Conservation (phyloP, 495 filamentous ascomycete genomes). For the Schizothecium vesticola region DNA sequence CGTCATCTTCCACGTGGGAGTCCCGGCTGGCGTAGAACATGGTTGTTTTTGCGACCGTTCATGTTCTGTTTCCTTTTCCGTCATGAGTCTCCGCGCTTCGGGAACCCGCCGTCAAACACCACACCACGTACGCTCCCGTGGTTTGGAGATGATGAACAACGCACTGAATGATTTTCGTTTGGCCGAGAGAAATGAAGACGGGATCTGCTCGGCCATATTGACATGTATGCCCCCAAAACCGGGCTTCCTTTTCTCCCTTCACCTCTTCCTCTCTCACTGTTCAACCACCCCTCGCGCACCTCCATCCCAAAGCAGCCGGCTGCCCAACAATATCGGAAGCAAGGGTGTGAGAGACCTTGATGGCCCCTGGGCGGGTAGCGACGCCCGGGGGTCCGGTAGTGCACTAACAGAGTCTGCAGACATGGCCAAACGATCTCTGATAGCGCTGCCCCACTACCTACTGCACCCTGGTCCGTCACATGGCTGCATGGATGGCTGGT, state of each 20-base stretch:
- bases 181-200: background rate
- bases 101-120: background rate
- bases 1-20: background rate
- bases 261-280: background rate
- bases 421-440: background rate
- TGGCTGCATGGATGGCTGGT: background rate
- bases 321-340: background rate
- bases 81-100: background rate
- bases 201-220: background rate
- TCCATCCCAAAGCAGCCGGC: background rate
- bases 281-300: background rate
- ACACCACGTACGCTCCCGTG: background rate
- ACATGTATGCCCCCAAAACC: background rate
- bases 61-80: too few relatives aligned
- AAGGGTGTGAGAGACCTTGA: background rate
- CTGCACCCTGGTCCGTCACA: background rate
- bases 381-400: background rate
- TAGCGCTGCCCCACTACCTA: background rate
- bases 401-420: background rate
- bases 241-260: background rate
- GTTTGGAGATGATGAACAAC: too few relatives aligned
- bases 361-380: background rate
- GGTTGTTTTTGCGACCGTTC: background rate
- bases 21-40: background rate
- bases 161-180: background rate